These are phyloP conservation scores for Solanum dulcamara DNA, from an alignment of 257 asterid species.

Conservation along the genomic window DNA sequence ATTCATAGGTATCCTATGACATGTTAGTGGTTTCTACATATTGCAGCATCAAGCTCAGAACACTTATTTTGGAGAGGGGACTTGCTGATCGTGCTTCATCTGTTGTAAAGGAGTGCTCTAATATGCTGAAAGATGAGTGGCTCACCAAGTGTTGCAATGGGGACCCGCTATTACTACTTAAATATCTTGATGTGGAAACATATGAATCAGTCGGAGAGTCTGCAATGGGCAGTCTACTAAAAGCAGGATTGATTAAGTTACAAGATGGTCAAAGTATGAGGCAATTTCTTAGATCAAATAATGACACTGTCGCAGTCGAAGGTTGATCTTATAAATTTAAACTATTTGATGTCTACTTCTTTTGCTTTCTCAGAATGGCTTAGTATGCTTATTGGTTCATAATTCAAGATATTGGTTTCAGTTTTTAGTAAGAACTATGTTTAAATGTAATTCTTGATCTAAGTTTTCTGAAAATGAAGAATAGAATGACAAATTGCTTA, in stretches of 20 bases:
- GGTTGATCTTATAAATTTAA: constrained; percentile 27
- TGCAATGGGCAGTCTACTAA: constrained; percentile 52
- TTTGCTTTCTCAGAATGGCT: neutral
- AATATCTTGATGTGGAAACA: constrained; percentile 93
- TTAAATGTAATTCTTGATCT: neutral
- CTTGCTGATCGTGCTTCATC: constrained; percentile 77
- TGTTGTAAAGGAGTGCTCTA: constrained; percentile 74
- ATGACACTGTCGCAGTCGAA: constrained; percentile 38
- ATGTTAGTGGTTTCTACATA: constrained; percentile 7
- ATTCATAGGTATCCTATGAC: neutral
- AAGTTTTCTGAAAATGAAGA: neutral
- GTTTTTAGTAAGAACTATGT: neutral
- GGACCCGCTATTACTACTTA: constrained; percentile 60
- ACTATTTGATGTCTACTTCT: neutral
- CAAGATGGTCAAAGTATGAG: constrained; percentile 56
- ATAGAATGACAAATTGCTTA: neutral
- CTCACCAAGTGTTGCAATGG: constrained; percentile 72
- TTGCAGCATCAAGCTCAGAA: constrained; percentile 79
- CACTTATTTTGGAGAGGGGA: constrained; percentile 84
- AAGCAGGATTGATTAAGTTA: constrained; percentile 54
- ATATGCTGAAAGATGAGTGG: constrained; percentile 87
- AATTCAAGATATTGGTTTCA: neutral
- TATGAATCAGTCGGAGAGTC: constrained; percentile 82
- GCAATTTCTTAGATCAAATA: constrained; percentile 27
- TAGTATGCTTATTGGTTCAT: neutral